Base-by-base conservation (phyloP, 1,139 yeast genomes). In the Hansenula sp. region DNA sequence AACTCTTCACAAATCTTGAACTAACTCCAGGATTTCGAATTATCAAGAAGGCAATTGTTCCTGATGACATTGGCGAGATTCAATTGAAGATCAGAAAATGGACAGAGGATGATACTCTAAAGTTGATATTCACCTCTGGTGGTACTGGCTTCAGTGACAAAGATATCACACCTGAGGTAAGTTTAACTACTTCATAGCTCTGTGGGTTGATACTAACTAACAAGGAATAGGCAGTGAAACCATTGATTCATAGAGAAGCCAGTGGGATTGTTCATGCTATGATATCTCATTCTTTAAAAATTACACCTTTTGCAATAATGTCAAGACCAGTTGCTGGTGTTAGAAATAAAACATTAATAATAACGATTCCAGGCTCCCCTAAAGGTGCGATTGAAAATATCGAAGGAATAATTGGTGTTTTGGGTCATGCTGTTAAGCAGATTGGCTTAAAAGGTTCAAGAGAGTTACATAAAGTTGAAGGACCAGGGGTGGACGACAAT, bases 361-460 rank as follows among this genome's bases (percentile, higher is more conserved):
- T 74, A 10, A 71, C 79, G 0, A 57, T 75, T 9, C 80, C 80
- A 0, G 80, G 80, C 0, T 72, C 77, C 1, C 75, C 76, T 1
- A 71, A 65, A 45, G 79, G 71, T 1, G 74, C 75, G 0, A 48
- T 49, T 2, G 79, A 75, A 53, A 72, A 72, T 47, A 46, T 72
- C 28, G 60, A 55, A 18, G 70, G 76, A 0, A 48, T 75, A 7
- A 34, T 64, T 1, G 58, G 51, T 3, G 58, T 67, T 3, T 47
- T 75, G 33, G 66, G 67, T 1, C 80, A 75, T 52, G 76, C 77
- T 0, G 49, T 74, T 38, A 54, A 56, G 9, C 69, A 73, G 41
- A 49, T 67, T 15, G 57, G 47, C 1, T 61, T 60, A 11, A 63
- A 54, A 5, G 57, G 62, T 38, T 59, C 76, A 1, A 55, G 79